Base-by-base conservation (phyloP, 108 stramenopile species). In the Nitzschia putrida region DNA sequence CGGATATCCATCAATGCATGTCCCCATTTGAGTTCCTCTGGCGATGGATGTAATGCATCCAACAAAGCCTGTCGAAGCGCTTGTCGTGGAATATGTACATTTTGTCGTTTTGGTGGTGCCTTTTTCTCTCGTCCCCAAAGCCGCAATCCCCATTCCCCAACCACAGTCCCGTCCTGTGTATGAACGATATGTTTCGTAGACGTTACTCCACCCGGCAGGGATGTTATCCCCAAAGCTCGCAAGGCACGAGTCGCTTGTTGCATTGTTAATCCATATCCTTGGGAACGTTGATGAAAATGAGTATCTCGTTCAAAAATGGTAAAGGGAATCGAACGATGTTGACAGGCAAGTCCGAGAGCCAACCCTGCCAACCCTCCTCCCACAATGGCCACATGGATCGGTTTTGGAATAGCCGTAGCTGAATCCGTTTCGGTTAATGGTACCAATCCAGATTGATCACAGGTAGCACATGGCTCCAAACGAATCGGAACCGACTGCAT, bases 301-400 rank as follows among this genome's bases (percentile, higher is more conserved):
- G 59, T 50, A 69, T 96, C 95, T n/a, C 85, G 77, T 66, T 96
- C 95, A 71, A 79, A 89, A 9, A 96, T 80, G 9, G 58, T 43
- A 65, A 73, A 89, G 1, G 83, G 76, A 51, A 96, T 88, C 26
- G 71, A 65, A 9, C 94, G 81, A 73, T 95, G 93, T 52, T 78
- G 80, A 49, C 92, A 82, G 9, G 95, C 93, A 39, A 84, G 61
- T 38, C 89, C 93, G 59, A 94, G 57, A 5, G 93, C 93, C 58
- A 86, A 76, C 0, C 95, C 95, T 0, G 87, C 92, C 37, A 96
- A 77, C 0, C 95, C 94, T 16, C 87, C 93, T 6, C 95, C 95
- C 0, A 94, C 76, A 59, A 96, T 91, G 0, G 85, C 88, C 12
- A 93, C 82, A 22, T 44, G 39, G 6, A 49, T 49, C 47, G 47